phyloP scores from a whole-genome alignment of 805 yeast genomes.

The Danielia reshetovae region DNA sequence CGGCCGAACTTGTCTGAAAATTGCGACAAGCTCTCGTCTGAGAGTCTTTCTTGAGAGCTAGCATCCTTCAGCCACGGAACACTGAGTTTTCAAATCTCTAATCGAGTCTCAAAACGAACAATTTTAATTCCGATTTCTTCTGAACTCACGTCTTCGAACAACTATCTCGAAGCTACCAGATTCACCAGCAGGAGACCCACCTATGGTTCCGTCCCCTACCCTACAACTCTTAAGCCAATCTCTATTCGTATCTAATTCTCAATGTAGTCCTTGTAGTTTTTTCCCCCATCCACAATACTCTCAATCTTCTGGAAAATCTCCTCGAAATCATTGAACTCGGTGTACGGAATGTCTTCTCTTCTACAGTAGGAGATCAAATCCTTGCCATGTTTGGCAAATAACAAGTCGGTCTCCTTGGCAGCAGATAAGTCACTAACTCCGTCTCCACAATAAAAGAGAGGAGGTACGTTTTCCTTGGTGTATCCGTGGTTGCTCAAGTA shows the following conservation, averaged over 20 bases:
- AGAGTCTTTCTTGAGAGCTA: neutral
- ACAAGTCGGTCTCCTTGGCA: slow-evolving; percentile 87
- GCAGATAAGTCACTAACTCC: slow-evolving; percentile 96
- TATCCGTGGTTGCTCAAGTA: slow-evolving; percentile 32
- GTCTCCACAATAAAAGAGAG: slow-evolving; percentile 91
- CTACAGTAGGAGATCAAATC: slow-evolving; percentile 85
- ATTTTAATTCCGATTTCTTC: too few relatives aligned
- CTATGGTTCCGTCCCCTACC: too few relatives aligned
- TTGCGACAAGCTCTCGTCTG: too few relatives aligned
- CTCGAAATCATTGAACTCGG: slow-evolving; percentile 70
- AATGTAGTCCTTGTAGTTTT: slow-evolving; percentile 13
- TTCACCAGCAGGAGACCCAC: too few relatives aligned
- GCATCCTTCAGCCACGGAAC: neutral
- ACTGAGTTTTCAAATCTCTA: too few relatives aligned
- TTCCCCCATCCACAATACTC: slow-evolving; percentile 40
- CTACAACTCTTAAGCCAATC: too few relatives aligned
- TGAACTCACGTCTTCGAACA: too few relatives aligned
- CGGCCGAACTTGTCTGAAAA: slow-evolving; percentile 5
- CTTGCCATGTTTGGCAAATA: slow-evolving; percentile 90
- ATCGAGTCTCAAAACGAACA: too few relatives aligned
- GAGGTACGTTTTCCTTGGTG: slow-evolving; percentile 41
- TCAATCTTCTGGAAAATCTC: slow-evolving; percentile 68
- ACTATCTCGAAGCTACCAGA: too few relatives aligned
- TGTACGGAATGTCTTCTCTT: slow-evolving; percentile 75
- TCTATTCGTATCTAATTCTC: slow-evolving; percentile 12